Conservation (phyloP, 768 basidiomycete species). For the Gyrodon lividus region DNA sequence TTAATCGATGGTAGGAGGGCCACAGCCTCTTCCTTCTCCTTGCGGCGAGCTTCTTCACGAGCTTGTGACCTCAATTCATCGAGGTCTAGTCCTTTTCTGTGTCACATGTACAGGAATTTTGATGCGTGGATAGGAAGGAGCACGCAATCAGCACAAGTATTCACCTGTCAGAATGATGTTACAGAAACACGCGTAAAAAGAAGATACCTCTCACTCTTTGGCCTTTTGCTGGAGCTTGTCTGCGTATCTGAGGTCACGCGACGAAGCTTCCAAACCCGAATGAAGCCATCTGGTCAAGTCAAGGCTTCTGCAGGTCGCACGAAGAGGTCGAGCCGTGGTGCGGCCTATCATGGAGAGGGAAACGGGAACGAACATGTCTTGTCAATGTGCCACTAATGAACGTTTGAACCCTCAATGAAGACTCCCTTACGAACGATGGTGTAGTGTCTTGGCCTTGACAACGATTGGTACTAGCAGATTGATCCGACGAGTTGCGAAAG, state of each 20-base stretch:
- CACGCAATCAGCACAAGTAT: constrained; percentile 15
- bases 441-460: background rate
- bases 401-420: background rate
- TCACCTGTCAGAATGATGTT: constrained; percentile 15
- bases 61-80: constrained; percentile 33
- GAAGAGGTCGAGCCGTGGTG: background rate
- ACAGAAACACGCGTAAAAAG: constrained; percentile 7
- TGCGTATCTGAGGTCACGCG: constrained; percentile 56
- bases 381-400: background rate
- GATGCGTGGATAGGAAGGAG: background rate
- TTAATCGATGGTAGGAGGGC: constrained; percentile 13
- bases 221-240: constrained; percentile 66
- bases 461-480: background rate
- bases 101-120: constrained; percentile 6
- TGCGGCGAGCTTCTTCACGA: constrained; percentile 33
- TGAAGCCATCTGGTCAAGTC: constrained; percentile 15
- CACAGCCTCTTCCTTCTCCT: constrained; percentile 24
- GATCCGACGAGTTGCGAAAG: background rate
- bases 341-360: constrained; percentile 4
- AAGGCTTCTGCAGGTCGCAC: constrained; percentile 1
- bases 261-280: constrained; percentile 1
- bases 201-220: constrained; percentile 51
- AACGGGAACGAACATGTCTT: background rate
- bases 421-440: background rate
- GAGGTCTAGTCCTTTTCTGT: constrained; percentile 45